A percentile compares a stretch with the other conserved stretches of the same genome.
These are phyloP conservation scores for Globisporangium viniferum DNA, from an alignment of 352 stramenopile species.

Conservation along the genomic window DNA sequence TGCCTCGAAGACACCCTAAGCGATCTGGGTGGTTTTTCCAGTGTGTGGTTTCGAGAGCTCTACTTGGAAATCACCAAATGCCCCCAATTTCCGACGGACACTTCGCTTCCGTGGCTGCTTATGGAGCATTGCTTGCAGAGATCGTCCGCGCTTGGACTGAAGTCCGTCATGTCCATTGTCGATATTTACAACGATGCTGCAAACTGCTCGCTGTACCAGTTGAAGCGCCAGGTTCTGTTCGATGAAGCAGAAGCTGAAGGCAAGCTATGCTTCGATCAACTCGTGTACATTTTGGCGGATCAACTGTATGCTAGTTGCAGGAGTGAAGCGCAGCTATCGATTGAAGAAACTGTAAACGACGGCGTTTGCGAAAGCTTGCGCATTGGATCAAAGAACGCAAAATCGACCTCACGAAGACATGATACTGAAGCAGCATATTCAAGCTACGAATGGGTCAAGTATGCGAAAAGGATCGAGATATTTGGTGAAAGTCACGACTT, in stretches of 20 bases:
- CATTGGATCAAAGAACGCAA: background rate
- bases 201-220: slow-evolving; percentile 35
- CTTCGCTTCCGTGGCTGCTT: slow-evolving; percentile 82
- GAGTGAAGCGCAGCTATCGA: slow-evolving; percentile 13
- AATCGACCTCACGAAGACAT: background rate
- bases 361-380: background rate
- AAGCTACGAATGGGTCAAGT: slow-evolving; percentile 29
- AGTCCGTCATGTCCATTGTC: slow-evolving; percentile 55
- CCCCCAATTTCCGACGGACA: slow-evolving; percentile 80
- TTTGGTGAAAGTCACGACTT: slow-evolving; percentile 66
- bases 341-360: background rate
- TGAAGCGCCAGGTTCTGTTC: slow-evolving; percentile 69
- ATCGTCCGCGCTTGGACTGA: slow-evolving; percentile 11
- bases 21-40: slow-evolving; percentile 59
- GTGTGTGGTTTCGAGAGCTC: slow-evolving; percentile 81
- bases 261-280: slow-evolving; percentile 76
- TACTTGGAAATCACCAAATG: slow-evolving; percentile 67
- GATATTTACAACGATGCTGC: slow-evolving; percentile 88
- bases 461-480: slow-evolving; percentile 43
- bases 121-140: slow-evolving; percentile 53
- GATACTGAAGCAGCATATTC: background rate
- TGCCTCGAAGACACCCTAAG: slow-evolving; percentile 43
- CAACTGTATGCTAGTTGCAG: slow-evolving; percentile 68
- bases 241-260: slow-evolving; percentile 85
- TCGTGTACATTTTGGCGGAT: slow-evolving; percentile 65